A percentile compares a stretch with the other conserved stretches of the same genome.
These are phyloP conservation scores for Beauveria bassiana DNA, from an alignment of 2,329 filamentous ascomycete genomes.

Conservation along the genomic window DNA sequence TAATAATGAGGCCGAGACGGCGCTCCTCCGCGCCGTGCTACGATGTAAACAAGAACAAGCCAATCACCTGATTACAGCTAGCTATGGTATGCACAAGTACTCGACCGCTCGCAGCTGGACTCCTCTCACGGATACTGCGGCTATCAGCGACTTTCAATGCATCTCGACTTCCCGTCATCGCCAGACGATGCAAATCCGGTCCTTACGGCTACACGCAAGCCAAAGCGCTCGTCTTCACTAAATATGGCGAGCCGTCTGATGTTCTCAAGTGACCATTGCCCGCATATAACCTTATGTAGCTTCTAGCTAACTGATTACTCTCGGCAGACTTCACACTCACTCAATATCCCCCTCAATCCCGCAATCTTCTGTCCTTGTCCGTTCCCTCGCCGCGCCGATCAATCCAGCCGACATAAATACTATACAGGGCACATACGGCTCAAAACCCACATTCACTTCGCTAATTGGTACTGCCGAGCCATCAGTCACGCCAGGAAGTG, in stretches of 20 bases:
- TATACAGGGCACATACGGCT: slow-evolving; percentile 92
- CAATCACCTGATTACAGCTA: background rate
- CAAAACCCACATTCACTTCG: slow-evolving; percentile 69
- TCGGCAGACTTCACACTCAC: slow-evolving; percentile 57
- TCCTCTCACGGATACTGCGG: background rate
- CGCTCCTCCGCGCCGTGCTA: too few relatives aligned
- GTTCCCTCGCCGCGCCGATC: slow-evolving; percentile 83
- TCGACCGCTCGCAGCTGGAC: background rate
- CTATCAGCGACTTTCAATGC: background rate
- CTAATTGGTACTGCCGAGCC: slow-evolving; percentile 69
- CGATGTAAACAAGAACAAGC: background rate
- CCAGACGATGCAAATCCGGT: slow-evolving; percentile 45
- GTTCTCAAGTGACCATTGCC: slow-evolving; percentile 54
- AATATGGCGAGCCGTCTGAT: slow-evolving; percentile 67
- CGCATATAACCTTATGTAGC: background rate
- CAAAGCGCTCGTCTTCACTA: slow-evolving; percentile 69
- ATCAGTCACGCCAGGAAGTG: slow-evolving; percentile 76
- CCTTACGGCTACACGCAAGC: slow-evolving; percentile 78
- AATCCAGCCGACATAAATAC: slow-evolving; percentile 98
- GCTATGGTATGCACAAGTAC: background rate
- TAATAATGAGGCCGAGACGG: too few relatives aligned
- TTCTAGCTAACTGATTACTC: background rate
- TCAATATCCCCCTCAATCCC: slow-evolving; percentile 71
- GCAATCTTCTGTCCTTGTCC: slow-evolving; percentile 59
- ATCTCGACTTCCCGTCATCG: slow-evolving; percentile 16